Evolutionary conservation across 73 alveolate genomes (phyloP), one percentile per base, ranked within the genome.

Genomic region (Stentor roeselii): DNA sequence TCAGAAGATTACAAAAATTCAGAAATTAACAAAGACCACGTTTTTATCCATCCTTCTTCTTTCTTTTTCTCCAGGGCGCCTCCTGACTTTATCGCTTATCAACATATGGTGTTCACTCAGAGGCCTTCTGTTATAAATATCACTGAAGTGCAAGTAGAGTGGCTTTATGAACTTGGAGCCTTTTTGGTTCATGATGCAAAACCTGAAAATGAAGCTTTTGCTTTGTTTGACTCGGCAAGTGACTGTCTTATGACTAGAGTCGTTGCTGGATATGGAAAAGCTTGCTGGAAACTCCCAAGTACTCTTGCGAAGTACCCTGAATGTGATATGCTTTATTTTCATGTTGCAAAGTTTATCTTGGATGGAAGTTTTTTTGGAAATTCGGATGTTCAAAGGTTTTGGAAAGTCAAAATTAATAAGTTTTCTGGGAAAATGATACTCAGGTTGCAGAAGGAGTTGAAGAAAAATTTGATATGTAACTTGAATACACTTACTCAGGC

Each of bases 21-120:
- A 2, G 37, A 27, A 30, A 30, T 34, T 21, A 67, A 2, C 1
- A 67, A 30, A 34, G 80, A 67, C 37, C 11, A 21, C 11, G n/a
- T 67, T 67, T 67, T 30, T 67, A 67, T 67, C 80, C 80, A 67
- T 34, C 80, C 80, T 30, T 30, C 50, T 21, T 67, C 80, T 21
- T 67, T 27, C 34, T 67, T 67, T 21, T 67, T 21, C 37, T 15
- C 42, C 41, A 50, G 67, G 67, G 14, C 41, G 21, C 37, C n/a
- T 67, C 80, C 80, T 21, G 37, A 32, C 41, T 21, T 67, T 1
- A 67, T 67, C 42, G 80, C 37, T 30, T 67, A 67, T 2, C 80
- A 67, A 40, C 37, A 67, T 67, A 27, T 67, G 34, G n/a, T 34
- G 14, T 67, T 67, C 41, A 67, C 41, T 27, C 21, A n/a, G 41